A percentile compares a stretch with the other conserved stretches of the same genome.
phyloP scores from a whole-genome alignment of 345 rosid species.

The Eucalyptus melliodora region DNA sequence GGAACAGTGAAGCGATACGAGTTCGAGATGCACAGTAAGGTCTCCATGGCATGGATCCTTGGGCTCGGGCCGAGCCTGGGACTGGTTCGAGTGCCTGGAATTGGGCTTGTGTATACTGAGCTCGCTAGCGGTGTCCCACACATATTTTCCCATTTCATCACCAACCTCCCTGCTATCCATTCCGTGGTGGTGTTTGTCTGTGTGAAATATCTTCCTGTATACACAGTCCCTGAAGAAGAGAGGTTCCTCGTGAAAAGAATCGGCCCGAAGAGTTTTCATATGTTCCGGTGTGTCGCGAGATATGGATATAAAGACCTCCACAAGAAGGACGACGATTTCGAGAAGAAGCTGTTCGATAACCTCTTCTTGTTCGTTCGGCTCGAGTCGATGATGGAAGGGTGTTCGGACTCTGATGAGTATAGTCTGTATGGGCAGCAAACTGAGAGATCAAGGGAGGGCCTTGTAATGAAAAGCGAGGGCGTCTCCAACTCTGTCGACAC shows the following conservation, averaged over 20 bases:
- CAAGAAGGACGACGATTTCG: conserved; percentile 16
- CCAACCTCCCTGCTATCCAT: conserved; percentile 27
- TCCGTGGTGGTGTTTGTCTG: conserved; percentile 18
- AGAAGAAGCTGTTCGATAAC: conserved; percentile 6
- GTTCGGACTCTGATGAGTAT: conserved; percentile 2
- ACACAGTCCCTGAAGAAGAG: conserved; percentile 16
- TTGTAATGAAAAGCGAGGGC: background rate
- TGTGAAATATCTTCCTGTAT: conserved; percentile 17
- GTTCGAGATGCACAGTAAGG: conserved; percentile 15
- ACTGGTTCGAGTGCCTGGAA: conserved; percentile 14
- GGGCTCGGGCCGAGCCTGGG: conserved; percentile 19
- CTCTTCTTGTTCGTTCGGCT: conserved; percentile 10
- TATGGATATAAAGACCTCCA: conserved; percentile 23
- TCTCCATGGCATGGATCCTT: conserved; percentile 17
- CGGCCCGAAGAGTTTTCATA: conserved; percentile 12
- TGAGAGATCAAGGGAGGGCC: background rate
- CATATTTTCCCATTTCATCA: conserved; percentile 18
- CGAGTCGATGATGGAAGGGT: conserved; percentile 13
- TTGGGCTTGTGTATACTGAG: conserved; percentile 15
- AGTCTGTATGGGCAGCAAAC: background rate
- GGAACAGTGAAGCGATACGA: conserved; percentile 8
- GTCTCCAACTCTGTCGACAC: background rate
- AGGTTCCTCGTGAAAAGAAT: conserved; percentile 8
- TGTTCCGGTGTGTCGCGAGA: conserved; percentile 22
- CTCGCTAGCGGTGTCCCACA: conserved; percentile 19